Evolutionary conservation across 495 filamentous ascomycete species (phyloP).

Genomic region (Hypomontagnella monticulosa): DNA sequence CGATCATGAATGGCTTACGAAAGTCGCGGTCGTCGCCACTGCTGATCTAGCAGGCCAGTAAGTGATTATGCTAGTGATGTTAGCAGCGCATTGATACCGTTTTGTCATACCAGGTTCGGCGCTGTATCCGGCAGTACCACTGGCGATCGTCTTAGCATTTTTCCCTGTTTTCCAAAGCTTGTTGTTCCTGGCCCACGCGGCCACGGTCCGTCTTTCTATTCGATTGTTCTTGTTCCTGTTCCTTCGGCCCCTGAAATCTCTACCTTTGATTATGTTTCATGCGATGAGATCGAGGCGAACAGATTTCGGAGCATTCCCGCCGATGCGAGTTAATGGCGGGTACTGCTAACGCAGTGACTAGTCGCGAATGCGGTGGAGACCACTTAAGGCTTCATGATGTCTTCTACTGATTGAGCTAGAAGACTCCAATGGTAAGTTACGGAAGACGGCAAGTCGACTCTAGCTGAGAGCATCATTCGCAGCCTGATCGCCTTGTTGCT

Average conservation of each 20-base stretch:
- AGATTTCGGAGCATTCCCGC: constrained; percentile 13
- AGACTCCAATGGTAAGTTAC: neutral
- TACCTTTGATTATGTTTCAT: constrained; percentile 32
- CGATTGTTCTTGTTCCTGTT: constrained; percentile 5
- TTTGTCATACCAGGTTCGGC: constrained; percentile 7
- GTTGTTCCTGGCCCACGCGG: constrained; percentile 12
- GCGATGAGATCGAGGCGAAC: neutral
- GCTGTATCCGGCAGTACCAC: constrained; percentile 15
- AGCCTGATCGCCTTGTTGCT: constrained; percentile 18
- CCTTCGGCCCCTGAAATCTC: constrained; percentile 28
- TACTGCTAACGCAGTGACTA: neutral
- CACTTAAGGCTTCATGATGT: neutral
- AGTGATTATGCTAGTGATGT: neutral
- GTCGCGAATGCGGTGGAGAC: constrained; percentile 18
- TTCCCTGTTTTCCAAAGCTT: constrained; percentile 32
- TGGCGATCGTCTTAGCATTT: constrained; percentile 12
- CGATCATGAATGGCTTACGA: too few species aligned
- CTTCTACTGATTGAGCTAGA: neutral
- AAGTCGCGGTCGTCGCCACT: constrained; percentile 21
- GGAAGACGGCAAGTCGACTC: neutral
- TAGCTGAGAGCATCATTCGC: constrained; percentile 21
- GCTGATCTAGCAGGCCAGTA: constrained; percentile 12
- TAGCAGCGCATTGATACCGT: constrained; percentile 27
- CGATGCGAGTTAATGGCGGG: constrained; percentile 3
- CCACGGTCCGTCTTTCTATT: constrained; percentile 26